These are phyloP conservation scores for Hirsutella thompsonii DNA, from an alignment of 2,329 filamentous ascomycete species.

Conservation along the genomic window DNA sequence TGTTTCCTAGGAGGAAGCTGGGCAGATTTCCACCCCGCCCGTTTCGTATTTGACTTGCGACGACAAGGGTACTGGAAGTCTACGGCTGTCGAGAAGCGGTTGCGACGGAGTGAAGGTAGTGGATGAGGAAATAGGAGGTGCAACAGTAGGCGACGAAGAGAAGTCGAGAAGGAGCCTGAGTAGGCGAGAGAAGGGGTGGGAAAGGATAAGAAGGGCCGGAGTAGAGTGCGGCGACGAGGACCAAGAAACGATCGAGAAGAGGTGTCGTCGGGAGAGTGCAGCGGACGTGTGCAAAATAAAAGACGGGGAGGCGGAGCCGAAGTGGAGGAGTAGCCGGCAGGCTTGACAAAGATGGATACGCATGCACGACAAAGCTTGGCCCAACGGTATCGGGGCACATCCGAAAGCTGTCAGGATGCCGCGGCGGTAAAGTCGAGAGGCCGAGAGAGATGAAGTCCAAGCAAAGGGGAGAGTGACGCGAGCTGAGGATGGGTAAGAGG, in stretches of 20 bases:
- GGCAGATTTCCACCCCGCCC: no score
- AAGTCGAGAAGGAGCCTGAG: no score
- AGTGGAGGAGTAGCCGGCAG: no score
- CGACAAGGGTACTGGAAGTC: no score
- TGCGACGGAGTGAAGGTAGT: no score
- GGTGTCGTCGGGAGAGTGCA: not conserved
- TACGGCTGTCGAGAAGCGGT: no score
- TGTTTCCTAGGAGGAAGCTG: no score
- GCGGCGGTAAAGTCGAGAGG: not conserved
- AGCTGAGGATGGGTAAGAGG: conserved; percentile 1
- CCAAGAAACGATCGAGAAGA: not conserved
- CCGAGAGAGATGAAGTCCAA: not conserved
- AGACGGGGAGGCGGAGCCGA: no score
- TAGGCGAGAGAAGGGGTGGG: not conserved
- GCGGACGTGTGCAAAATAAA: not conserved
- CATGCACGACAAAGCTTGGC: not conserved
- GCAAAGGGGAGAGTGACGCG: not conserved
- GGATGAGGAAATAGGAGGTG: no score
- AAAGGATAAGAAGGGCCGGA: not conserved
- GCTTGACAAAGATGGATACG: no score
- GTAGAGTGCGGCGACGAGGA: not conserved
- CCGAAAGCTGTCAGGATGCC: not conserved
- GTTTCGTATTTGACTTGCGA: not conserved
- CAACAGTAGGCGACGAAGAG: no score
- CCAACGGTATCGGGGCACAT: not conserved